Evolutionary conservation across 495 filamentous ascomycete genomes (phyloP).

Genomic region (Cercophora scortea): DNA sequence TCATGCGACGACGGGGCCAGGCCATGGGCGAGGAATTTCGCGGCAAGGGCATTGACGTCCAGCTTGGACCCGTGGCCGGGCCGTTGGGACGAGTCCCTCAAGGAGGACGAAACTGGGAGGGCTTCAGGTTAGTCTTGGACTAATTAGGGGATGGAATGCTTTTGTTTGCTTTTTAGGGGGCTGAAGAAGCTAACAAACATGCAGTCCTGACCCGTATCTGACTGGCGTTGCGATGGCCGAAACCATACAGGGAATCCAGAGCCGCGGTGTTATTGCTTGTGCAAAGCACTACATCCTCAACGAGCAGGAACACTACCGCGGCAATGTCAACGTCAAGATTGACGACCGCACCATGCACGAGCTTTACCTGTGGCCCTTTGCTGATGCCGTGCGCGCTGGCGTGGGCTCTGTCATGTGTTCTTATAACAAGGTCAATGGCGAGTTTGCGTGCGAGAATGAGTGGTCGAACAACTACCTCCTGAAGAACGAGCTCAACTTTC

Average conservation of each 20-base stretch:
- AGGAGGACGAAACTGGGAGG: conserved; percentile 61
- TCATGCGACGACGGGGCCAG: conserved; percentile 52
- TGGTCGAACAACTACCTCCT: conserved; percentile 42
- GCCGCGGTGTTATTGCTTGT: conserved; percentile 48
- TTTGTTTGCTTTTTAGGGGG: background rate
- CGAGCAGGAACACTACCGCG: conserved; percentile 36
- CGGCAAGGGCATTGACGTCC: conserved; percentile 53
- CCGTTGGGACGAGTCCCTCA: conserved; percentile 50
- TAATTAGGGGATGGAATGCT: background rate
- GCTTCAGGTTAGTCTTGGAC: conserved; percentile 32
- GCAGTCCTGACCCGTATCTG: conserved; percentile 52
- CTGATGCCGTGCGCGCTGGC: conserved; percentile 52
- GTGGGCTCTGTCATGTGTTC: conserved; percentile 56
- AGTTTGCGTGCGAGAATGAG: conserved; percentile 35
- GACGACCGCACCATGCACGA: conserved; percentile 62
- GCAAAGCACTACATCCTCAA: conserved; percentile 54
- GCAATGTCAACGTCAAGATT: conserved; percentile 41
- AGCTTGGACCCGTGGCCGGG: conserved; percentile 46
- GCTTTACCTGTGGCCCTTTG: conserved; percentile 66
- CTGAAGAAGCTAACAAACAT: background rate
- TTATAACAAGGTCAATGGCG: conserved; percentile 48
- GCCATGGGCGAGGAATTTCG: conserved; percentile 52
- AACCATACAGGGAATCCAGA: conserved; percentile 49
- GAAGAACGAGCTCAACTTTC: conserved; percentile 48
- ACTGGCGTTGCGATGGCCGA: conserved; percentile 46